phyloP scores from a whole-genome alignment of 2,329 filamentous ascomycete genomes.

The Talaromyces sp. region DNA sequence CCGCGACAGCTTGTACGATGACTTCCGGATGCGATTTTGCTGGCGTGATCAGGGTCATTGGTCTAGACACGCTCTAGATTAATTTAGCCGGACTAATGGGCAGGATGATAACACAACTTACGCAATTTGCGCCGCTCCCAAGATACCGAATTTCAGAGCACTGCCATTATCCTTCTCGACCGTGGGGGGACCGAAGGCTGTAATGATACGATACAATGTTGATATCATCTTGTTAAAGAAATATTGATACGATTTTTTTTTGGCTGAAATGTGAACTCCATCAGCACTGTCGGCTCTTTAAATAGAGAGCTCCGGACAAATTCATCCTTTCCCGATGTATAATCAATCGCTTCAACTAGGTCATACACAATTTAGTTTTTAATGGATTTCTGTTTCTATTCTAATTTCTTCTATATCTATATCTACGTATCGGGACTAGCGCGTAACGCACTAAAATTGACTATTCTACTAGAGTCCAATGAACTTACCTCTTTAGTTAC shows the following conservation, averaged over 20 bases:
- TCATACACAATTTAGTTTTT: background rate
- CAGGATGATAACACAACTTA: background rate
- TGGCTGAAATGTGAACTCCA: background rate
- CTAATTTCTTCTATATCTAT: background rate
- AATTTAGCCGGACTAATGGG: background rate
- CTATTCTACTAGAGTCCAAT: background rate
- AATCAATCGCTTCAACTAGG: background rate
- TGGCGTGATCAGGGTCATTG: slow-evolving; percentile 34
- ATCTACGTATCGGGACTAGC: background rate
- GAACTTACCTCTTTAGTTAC: background rate
- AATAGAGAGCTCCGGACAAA: background rate
- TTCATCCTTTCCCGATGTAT: background rate
- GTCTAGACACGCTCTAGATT: slow-evolving; percentile 11
- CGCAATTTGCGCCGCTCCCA: slow-evolving; percentile 9
- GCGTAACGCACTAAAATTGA: slow-evolving; percentile 4
- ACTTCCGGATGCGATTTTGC: slow-evolving; percentile 53
- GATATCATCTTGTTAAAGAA: background rate
- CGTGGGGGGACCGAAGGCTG: background rate
- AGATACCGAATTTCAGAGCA: slow-evolving; percentile 4
- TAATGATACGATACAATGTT: background rate
- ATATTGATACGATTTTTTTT: background rate
- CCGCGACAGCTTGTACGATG: slow-evolving; percentile 50
- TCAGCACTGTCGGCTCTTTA: background rate
- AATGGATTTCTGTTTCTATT: background rate
- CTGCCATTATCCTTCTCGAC: background rate